Evolutionary conservation across 169 alveolate genomes (phyloP), one percentile per base, ranked within the genome.

Genomic region (Plasmodium billcollinsi): DNA sequence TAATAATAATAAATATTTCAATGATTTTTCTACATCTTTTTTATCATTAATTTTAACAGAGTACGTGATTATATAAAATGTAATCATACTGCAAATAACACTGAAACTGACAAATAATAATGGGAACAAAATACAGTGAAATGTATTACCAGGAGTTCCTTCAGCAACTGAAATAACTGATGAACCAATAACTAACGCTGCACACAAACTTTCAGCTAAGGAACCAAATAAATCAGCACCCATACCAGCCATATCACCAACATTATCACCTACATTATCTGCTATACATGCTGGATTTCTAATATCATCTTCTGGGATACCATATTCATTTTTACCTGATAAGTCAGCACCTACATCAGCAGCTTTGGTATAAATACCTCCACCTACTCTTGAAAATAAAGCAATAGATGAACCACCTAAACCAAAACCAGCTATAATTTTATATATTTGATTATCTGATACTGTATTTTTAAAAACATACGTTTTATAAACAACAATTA

Each of bases 161-260:
- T 65, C 83, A 29, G 20, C 65, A 11, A 94, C 54, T 62, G 88
- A 75, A 15, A 47, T 54, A 14, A 95, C 93, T 6, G 96, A 91
- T 2, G 97, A 96, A 9, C 98, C 97, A 14, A 96, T 94, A 56
- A 97, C 98, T 70, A 98, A 88, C 52, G 98, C 97, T 47, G 99
- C 98, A 70, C 98, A 96, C 61, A 97, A 96, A 21, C 97, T 80
- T 92, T 96, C 99, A 9, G 99, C 98, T 47, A 97, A 89, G 54
- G 98, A 97, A 9, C 98, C 99, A 85, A 97, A 97, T 49, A 98
- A 92, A 93, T 98, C 99, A 14, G 98, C 97, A 18, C 98, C 98
- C 98, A 97, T 96, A 49, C 99, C 99, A n/a, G 98, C 99, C 61
- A 96, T 94, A 83, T 97, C 98, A 39, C 99, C 98, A 18, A 97